Conservation (phyloP, 2,329 filamentous ascomycete genomes). For the Colletotrichum sp. region DNA sequence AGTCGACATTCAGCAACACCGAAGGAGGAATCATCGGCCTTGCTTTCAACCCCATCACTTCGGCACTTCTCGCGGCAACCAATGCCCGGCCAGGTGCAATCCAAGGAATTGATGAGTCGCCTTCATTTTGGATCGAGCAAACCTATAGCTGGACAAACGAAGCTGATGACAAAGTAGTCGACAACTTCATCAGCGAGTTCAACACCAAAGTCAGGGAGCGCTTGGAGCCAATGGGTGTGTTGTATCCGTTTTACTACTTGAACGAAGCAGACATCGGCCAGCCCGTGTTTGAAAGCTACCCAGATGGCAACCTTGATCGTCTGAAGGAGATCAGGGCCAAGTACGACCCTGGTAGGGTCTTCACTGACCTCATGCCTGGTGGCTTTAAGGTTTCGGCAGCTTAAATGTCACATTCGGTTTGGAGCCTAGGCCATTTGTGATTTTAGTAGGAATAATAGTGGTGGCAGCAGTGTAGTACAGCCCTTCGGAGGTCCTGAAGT, state of each 20-base stretch:
- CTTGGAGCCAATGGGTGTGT: not conserved
- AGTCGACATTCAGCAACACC: not conserved
- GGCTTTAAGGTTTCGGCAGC: not conserved
- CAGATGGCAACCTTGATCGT: not conserved
- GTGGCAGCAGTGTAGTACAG: fast-evolving
- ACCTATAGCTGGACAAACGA: not conserved
- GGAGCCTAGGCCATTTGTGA: not conserved
- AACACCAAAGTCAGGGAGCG: not conserved
- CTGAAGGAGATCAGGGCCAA: not conserved
- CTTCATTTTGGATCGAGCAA: not conserved
- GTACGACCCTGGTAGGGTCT: not conserved
- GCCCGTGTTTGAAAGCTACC: not conserved
- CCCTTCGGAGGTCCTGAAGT: not conserved
- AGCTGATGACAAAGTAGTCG: not conserved
- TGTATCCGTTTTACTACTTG: not conserved
- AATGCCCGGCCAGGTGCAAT: not conserved
- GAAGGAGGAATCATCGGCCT: not conserved
- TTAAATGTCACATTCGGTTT: not conserved
- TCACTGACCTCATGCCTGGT: not conserved
- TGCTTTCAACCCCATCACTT: not conserved
- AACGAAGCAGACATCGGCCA: not conserved
- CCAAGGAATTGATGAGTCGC: not conserved
- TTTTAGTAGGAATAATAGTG: fast-evolving
- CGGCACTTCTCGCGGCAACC: not conserved
- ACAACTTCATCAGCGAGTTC: not conserved